phyloP scores from a whole-genome alignment of 1,284 basidiomycete genomes.

The Ustilago trichophora region DNA sequence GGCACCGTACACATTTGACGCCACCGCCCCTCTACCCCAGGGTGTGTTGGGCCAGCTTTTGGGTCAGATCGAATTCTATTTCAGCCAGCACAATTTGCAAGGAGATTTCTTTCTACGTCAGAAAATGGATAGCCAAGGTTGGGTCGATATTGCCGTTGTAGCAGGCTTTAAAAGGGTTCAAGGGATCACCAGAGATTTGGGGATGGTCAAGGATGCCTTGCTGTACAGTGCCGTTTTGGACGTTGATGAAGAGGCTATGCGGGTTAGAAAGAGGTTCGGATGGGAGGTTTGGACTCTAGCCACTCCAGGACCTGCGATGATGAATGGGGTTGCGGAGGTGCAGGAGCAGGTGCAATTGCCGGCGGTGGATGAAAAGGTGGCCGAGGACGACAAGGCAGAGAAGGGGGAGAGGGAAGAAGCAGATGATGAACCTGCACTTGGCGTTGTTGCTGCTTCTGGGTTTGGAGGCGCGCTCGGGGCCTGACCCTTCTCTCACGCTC shows the following conservation, averaged over 20 bases:
- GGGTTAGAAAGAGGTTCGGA: conserved; percentile 42
- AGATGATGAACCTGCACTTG: conserved; percentile 19
- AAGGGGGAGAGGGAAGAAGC: neutral
- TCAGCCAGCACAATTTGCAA: conserved; percentile 56
- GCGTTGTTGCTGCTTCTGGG: conserved; percentile 31
- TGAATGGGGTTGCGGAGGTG: too few species aligned
- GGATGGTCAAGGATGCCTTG: conserved; percentile 43
- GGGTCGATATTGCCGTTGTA: conserved; percentile 50
- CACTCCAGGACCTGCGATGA: neutral
- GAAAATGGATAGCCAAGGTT: conserved; percentile 59
- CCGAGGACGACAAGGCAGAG: neutral
- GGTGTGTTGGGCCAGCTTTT: conserved; percentile 41
- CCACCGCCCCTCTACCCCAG: conserved; percentile 18
- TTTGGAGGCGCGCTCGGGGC: conserved; percentile 21
- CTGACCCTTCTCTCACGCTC: too few species aligned
- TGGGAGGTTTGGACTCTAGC: conserved; percentile 51
- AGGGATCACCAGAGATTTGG: conserved; percentile 40
- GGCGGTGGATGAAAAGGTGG: too few species aligned
- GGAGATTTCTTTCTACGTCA: conserved; percentile 59
- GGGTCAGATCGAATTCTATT: conserved; percentile 64
- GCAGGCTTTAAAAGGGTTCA: conserved; percentile 59
- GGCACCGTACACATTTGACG: conserved; percentile 7
- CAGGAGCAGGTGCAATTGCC: too few species aligned
- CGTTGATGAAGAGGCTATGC: conserved; percentile 29
- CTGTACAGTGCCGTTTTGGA: conserved; percentile 44